Evolutionary conservation across 805 yeast species (phyloP), one percentile per base, ranked within the genome.

Genomic region (Metschnikowia dekortorum): DNA sequence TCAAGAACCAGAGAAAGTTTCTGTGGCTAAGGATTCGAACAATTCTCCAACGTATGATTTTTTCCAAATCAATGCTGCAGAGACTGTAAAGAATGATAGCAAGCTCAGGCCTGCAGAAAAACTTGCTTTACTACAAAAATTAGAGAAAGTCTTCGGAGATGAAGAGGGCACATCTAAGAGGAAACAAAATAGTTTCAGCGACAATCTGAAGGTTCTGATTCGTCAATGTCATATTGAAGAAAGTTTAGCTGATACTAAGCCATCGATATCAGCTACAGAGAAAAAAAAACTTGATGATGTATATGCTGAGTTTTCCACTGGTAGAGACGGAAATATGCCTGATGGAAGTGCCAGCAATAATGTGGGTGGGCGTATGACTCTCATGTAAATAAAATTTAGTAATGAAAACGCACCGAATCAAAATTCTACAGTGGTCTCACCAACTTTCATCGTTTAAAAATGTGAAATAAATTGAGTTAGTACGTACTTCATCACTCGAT

Each of bases 321-420:
- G 82, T 13, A 70, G 97, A 41, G 91, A 87, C 50, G 97, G 96
- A 0, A 84, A 85, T 51, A 82, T 92, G 89, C 96, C 95, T 0
- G 83, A 82, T 55, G 97, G 97, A 0, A 78, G 83, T 33, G 82
- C 92, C 3, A 81, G 94, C 60, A 81, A 74, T 38, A 91, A 87
- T 43, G 78, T 90, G 14, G 97, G 97, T 1, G 96, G 90, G 3
- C 75, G 97, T 52, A 79, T 87, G 8, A 86, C 96, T 0, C 69
- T 91, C 46, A 87, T 87, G 89, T 90, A 66, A 35, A 22, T 4
- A 22, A 22, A n/a, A 33, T 8, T 8, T 42, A 40, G 10, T 8
- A n/a, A 18, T 16, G 26, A 39, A 22, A 6, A 29, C 18, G 26
- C 22, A 11, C 30, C 9, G 11, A 3, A 22, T 37, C 9, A 37